Conservation (phyloP, 345 rosid species). For the Bretschneidera sinensis region DNA sequence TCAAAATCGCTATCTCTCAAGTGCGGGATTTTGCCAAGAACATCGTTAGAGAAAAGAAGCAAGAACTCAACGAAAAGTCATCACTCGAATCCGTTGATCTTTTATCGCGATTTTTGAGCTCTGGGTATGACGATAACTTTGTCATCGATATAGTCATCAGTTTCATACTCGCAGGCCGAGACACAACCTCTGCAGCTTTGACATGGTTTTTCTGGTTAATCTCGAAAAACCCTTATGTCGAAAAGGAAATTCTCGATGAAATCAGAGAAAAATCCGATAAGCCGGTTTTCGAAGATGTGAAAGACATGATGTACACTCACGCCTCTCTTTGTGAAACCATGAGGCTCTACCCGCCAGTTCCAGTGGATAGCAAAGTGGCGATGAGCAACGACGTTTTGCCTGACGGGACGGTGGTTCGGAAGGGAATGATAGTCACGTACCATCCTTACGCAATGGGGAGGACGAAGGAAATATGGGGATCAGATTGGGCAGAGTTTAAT, state of each 20-base stretch:
- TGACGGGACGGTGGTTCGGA: slow-evolving; percentile 47
- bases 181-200: slow-evolving; percentile 56
- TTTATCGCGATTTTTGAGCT: slow-evolving; percentile 43
- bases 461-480: slow-evolving; percentile 41
- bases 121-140: slow-evolving; percentile 44
- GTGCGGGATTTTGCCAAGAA: slow-evolving; percentile 39
- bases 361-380: slow-evolving; percentile 36
- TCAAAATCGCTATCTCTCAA: slow-evolving; percentile 21
- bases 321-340: slow-evolving; percentile 49
- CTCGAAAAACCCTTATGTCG: slow-evolving; percentile 23
- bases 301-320: slow-evolving; percentile 55
- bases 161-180: slow-evolving; percentile 53
- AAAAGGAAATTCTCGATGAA: slow-evolving; percentile 36
- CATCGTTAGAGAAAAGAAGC: slow-evolving; percentile 42
- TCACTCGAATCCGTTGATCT: slow-evolving; percentile 34
- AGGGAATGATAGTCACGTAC: slow-evolving; percentile 33
- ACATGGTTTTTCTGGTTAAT: slow-evolving; percentile 63
- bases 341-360: slow-evolving; percentile 65
- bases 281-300: slow-evolving; percentile 30
- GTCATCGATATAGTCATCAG: slow-evolving; percentile 51
- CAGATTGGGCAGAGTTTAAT: slow-evolving; percentile 39
- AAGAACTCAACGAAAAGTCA: slow-evolving; percentile 19
- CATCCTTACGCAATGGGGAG: slow-evolving; percentile 54
- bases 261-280: slow-evolving; percentile 20
- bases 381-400: slow-evolving; percentile 29